Percentiles rank a stretch among this genome's conserved stretches.
Evolutionary conservation across 2,329 filamentous ascomycete genomes (phyloP).

Genomic region (Aspergillus aculeatus): DNA sequence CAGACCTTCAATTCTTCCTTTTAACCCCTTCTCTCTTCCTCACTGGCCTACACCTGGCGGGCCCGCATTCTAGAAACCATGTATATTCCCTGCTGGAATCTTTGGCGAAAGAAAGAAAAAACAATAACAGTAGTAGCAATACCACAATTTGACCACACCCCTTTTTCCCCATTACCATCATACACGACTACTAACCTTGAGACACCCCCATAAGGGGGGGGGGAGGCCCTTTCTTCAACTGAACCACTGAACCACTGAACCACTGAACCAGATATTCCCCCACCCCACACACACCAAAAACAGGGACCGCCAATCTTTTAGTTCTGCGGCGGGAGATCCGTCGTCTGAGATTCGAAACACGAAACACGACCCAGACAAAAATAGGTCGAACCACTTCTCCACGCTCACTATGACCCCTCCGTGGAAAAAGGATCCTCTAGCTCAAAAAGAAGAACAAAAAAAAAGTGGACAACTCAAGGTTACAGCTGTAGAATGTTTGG

Average conservation of each 20-base stretch:
- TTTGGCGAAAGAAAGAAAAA: neutral
- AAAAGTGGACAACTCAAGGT: neutral
- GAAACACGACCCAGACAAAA: constrained; percentile 3
- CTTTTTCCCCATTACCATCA: too few species aligned
- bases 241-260: too few species aligned
- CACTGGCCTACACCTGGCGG: neutral
- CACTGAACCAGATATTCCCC: neutral
- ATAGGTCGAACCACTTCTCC: neutral
- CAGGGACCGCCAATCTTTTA: constrained; percentile 4
- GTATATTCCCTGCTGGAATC: neutral
- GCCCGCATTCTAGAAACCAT: neutral
- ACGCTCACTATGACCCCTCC: neutral
- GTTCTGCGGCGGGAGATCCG: constrained; percentile 2
- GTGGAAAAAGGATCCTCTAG: neutral
- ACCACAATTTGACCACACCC: too few species aligned
- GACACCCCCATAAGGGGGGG: neutral
- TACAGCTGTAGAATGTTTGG: neutral
- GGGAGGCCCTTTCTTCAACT: neutral
- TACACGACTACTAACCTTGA: neutral
- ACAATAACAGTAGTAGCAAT: too few species aligned
- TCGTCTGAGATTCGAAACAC: constrained; percentile 5
- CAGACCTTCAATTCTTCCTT: neutral
- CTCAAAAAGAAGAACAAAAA: neutral
- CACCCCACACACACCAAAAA: neutral
- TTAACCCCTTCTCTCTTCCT: neutral